Evolutionary conservation across 148 eudicot species (phyloP).

Genomic region (Vaccinium corymbosum): DNA sequence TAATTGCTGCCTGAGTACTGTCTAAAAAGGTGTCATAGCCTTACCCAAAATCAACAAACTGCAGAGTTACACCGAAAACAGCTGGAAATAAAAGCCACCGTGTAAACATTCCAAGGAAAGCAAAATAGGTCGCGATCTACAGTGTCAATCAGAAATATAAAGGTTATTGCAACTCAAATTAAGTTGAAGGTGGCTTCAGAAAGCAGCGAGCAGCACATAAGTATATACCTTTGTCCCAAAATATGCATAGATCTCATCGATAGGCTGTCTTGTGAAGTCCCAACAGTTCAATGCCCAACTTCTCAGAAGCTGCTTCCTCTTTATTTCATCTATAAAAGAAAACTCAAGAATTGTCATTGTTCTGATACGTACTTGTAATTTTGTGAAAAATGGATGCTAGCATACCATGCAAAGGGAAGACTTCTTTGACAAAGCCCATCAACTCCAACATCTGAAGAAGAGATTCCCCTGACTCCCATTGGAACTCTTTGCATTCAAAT

Average conservation of each 20-base stretch:
- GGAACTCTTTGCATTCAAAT: constrained; percentile 39
- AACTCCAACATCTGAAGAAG: constrained; percentile 57
- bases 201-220: not conserved
- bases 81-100: constrained; percentile 90
- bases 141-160: constrained; percentile 11
- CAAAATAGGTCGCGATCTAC: constrained; percentile 88
- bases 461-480: constrained; percentile 71
- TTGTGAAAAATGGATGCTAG: not conserved
- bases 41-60: constrained; percentile 78
- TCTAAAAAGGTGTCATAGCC: constrained; percentile 11
- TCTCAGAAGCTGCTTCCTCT: constrained; percentile 64
- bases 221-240: constrained; percentile 70
- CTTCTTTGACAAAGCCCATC: constrained; percentile 59
- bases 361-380: not conserved
- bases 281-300: constrained; percentile 86
- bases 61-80: constrained; percentile 57
- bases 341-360: constrained; percentile 4
- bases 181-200: not conserved
- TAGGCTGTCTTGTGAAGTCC: constrained; percentile 74
- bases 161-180: not conserved
- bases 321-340: constrained; percentile 62
- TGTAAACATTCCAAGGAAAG: constrained; percentile 93
- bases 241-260: constrained; percentile 81
- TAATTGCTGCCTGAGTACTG: not conserved
- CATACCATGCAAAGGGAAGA: constrained; percentile 89